These are phyloP conservation scores for Dendrothele bispora DNA, from an alignment of 768 basidiomycete genomes.

Conservation along the genomic window DNA sequence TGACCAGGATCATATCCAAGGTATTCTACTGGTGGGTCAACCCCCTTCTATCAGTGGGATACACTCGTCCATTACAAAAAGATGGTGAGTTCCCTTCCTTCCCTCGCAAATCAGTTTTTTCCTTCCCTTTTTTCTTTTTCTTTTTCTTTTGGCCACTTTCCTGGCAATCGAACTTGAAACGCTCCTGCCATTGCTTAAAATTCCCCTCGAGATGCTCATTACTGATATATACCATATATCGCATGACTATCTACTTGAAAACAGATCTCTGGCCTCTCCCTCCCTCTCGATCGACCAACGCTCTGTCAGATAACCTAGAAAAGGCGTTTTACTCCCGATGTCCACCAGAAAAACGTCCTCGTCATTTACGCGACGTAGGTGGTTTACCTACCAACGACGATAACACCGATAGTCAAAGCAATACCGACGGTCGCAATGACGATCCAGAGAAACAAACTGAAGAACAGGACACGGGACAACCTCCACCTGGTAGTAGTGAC, in stretches of 20 bases:
- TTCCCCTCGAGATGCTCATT: no score
- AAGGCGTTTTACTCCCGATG: conserved; percentile 43
- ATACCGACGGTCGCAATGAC: not conserved
- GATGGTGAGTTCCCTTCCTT: conserved; percentile 25
- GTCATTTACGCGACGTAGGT: conserved; percentile 1
- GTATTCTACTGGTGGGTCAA: conserved; percentile 36
- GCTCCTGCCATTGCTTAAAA: no score
- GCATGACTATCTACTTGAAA: not conserved
- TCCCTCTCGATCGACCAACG: conserved; percentile 26
- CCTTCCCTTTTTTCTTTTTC: no score
- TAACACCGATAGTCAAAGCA: not conserved
- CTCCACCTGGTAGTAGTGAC: not conserved
- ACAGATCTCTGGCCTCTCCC: conserved; percentile 48
- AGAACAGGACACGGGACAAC: not conserved
- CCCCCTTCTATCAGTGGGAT: conserved; percentile 37
- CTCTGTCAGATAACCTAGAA: conserved; percentile 39
- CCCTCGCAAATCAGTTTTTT: no score
- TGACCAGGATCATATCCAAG: conserved; percentile 23
- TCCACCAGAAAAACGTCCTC: conserved; percentile 38
- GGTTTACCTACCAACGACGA: not conserved
- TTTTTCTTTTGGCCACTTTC: no score
- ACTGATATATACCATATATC: no score
- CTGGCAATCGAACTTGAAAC: no score
- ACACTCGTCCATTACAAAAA: conserved; percentile 33
- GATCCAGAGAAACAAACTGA: not conserved